Base-by-base conservation (phyloP, 805 yeast genomes). In the Ogataea wickerhamii region DNA sequence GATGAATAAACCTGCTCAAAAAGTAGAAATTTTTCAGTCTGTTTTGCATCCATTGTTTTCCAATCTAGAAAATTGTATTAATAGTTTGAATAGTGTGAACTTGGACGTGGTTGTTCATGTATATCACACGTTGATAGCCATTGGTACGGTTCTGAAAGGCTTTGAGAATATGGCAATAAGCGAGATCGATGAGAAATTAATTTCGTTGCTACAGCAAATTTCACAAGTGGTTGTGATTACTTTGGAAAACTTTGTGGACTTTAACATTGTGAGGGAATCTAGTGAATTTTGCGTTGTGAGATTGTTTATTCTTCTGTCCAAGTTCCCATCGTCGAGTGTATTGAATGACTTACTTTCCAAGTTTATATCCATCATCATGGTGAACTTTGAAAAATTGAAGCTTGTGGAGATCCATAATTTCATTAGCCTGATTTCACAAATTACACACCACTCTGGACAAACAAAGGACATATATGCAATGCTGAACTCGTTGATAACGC, bases 101-200 rank as follows among this genome's bases (percentile, higher is more conserved):
- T 65, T 70, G 25, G 67, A 70, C 28, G 53, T 73, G 23, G 71
- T 82, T 2, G 61, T 86, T 31, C 93, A 87, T 56, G 82, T 87
- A 3, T 96, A 93, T 59, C 97, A 91, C 57, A 73, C 81, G 23
- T 64, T 93, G 34, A 77, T 87, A 78, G 89, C 96, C 0, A 76
- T 91, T 31, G 97, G 96, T 31, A 87, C 96, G 0, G 73, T 89
- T 53, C 82, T 88, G 3, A 77, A 93, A 56, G 98, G 98, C 4
- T 78, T 84, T 52, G 93, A 82, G 44, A 32, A 44, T 16, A 34
- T 53, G n/a, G 34, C 43, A 23, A 39, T 41, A 26, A 47, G 45
- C 26, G 70, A 64, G 28, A 53, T 54, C 26, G 64, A 57, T 37
- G 58, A 51, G 19, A 61, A 61, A 32, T 56, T 61, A 31, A 41